A percentile compares a stretch with the other conserved stretches of the same genome.
These are phyloP conservation scores for Salvia hispanica DNA, from an alignment of 257 asterid species.

Conservation along the genomic window DNA sequence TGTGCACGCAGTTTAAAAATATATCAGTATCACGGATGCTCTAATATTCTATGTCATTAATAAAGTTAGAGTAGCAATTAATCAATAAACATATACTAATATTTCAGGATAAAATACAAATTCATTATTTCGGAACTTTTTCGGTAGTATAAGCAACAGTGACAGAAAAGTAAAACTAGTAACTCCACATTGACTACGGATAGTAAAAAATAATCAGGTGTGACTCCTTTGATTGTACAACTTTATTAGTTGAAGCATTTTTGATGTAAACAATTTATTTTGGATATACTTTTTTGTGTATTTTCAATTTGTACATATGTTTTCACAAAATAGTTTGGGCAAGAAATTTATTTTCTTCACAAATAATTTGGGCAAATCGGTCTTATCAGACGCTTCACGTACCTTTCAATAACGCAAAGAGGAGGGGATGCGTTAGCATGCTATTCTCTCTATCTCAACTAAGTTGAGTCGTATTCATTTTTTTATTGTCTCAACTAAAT, in stretches of 20 bases:
- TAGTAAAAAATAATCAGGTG: constrained; percentile 17
- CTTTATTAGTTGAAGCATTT: neutral
- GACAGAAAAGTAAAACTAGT: constrained; percentile 17
- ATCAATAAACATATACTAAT: neutral
- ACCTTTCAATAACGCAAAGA: constrained; percentile 16
- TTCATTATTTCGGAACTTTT: constrained; percentile 1
- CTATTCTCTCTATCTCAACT: no score
- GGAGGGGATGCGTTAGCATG: no score
- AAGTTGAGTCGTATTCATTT: no score
- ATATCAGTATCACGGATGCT: no score
- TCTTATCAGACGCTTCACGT: constrained; percentile 24
- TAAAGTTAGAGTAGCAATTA: no score
- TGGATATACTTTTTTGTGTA: no score
- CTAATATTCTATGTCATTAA: no score
- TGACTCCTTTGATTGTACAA: constrained; percentile 15
- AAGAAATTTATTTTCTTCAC: neutral
- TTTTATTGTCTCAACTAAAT: no score
- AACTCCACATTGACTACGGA: constrained; percentile 23
- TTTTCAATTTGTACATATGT: neutral
- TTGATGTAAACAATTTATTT: no score
- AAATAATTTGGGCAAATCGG: constrained; percentile 28
- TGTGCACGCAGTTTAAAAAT: no score
- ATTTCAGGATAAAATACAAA: neutral
- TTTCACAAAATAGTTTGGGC: neutral
- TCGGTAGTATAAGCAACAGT: neutral